Evolutionary conservation across 495 filamentous ascomycete genomes (phyloP).

Genomic region (Cenococcum geophilum): DNA sequence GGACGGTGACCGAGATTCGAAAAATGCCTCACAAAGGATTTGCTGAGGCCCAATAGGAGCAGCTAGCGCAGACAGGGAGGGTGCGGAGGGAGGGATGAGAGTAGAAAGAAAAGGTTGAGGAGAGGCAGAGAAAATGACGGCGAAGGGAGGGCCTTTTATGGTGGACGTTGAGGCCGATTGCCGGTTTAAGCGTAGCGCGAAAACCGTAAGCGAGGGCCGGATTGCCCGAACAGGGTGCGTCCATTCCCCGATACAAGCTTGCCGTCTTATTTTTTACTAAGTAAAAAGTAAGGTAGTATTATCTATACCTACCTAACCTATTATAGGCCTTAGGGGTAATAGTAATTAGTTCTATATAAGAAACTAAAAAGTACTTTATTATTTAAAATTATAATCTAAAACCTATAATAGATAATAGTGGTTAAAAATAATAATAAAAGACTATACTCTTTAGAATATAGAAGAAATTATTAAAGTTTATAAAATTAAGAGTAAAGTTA

Average conservation of each 20-base stretch:
- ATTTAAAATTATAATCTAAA: no score
- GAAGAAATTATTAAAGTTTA: no score
- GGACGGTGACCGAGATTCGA: not conserved
- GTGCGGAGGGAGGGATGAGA: conserved; percentile 3
- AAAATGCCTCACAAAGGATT: not conserved
- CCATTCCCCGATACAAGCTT: not conserved
- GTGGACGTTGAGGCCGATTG: not conserved
- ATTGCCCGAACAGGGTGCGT: not conserved
- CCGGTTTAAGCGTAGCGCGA: not conserved
- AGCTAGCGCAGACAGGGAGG: not conserved
- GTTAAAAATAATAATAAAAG: no score
- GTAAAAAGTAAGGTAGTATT: no score
- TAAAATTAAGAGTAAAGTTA: no score
- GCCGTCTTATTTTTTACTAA: not conserved
- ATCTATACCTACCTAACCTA: no score
- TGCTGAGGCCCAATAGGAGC: not conserved
- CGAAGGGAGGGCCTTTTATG: conserved; percentile 6
- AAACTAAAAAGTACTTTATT: no score
- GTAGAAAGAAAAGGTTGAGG: conserved; percentile 7
- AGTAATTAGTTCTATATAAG: no score
- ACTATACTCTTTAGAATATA: no score
- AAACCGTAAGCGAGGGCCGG: not conserved
- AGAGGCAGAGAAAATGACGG: conserved; percentile 7
- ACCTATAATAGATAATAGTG: no score
- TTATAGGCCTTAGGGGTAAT: no score